Base-by-base conservation (phyloP, 169 alveolate species). In the Plasmodium vinckei region DNA sequence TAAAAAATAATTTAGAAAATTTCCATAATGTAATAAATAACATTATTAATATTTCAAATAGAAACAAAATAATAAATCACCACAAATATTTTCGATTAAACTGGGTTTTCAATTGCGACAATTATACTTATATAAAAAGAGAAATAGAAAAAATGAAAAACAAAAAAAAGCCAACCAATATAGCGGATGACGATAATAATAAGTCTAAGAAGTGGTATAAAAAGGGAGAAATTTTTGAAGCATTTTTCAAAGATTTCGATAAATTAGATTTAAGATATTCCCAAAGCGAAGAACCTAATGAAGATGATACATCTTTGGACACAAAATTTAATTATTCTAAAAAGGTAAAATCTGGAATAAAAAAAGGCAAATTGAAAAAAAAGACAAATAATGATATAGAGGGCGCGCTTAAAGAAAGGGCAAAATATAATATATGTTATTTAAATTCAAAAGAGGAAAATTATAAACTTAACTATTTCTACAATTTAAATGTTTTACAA, bases 21-120 rank as follows among this genome's bases (percentile, higher is more conserved):
- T 86, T 86, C n/a, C 91, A 86, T 64, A 86, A 86, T 71, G 87
- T 86, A 61, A 70, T 86, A 70, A 9, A 86, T 69, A 71, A 86
- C 39, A 86, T 86, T 27, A 33, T 86, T 21, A 68, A 70, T 42
- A 46, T 86, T 25, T 86, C 91, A 7, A 51, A 51, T 33, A 27
- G 12, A 13, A 86, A 86, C 42, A 59, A 53, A 53, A 70, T 86
- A 42, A 65, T 86, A 33, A 70, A 86, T 21, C 91, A 86, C 71
- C 56, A 49, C 33, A 86, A 47, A 53, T 86, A 67, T 73, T 86
- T 86, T 69, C 64, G 65, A 12, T 64, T 56, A 70, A 69, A 70
- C 15, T n/a, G 64, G 15, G n/a, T 23, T 9, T 46, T 27, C 54
- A 27, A 73, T 10, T n/a, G n/a, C 27, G 33, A 39, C 23, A 9